Evolutionary conservation across 2,329 filamentous ascomycete species (phyloP).

Genomic region (Coniochaeta hoffmannii): DNA sequence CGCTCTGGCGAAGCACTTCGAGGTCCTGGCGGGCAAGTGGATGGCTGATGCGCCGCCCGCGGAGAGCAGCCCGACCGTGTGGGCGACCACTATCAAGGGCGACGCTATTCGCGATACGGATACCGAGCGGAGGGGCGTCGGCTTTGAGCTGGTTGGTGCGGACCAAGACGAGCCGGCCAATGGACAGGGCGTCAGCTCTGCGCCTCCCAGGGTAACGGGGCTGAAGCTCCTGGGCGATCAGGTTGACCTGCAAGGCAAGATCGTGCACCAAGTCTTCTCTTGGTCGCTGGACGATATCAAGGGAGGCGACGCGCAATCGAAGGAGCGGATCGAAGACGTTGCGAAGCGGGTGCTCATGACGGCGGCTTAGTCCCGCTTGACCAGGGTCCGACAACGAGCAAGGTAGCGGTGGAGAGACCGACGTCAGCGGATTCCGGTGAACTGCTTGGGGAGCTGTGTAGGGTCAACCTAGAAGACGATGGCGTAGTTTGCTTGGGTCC

Average conservation of each 20-base stretch:
- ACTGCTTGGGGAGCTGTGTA: too few species aligned
- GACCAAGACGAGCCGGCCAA: not conserved
- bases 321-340: not conserved
- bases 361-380: not conserved
- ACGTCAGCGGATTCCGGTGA: not conserved
- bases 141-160: constrained; percentile 8
- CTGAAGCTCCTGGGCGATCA: not conserved
- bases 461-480: too few species aligned
- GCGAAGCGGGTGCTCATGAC: not conserved
- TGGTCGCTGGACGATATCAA: not conserved
- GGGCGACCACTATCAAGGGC: constrained; percentile 7
- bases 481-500: too few species aligned
- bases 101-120: constrained; percentile 11
- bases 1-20: not conserved
- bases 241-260: not conserved
- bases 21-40: not conserved
- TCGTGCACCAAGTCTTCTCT: not conserved
- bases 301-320: not conserved
- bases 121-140: constrained; percentile 10
- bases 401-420: not conserved
- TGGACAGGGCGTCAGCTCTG: not conserved
- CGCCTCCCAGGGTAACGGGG: not conserved
- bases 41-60: not conserved
- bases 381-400: not conserved
- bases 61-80: constrained; percentile 2